phyloP scores from a whole-genome alignment of 1,284 basidiomycete species.

The Trichosporon faecale region DNA sequence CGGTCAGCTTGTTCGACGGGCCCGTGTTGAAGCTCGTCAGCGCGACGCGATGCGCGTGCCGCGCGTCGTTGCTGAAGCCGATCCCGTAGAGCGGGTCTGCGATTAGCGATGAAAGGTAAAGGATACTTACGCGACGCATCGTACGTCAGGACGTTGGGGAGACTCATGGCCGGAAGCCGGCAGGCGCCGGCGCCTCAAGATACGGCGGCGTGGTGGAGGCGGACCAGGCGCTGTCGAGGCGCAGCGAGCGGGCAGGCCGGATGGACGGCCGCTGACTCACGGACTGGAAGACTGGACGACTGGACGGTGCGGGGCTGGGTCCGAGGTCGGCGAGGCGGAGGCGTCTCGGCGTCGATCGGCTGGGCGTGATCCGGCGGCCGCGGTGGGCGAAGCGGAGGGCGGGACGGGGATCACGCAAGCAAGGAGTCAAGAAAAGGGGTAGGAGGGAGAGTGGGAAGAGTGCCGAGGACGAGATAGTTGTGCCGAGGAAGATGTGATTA shows the following conservation, averaged over 20 bases:
- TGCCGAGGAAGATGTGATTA: neutral
- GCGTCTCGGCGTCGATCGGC: no score
- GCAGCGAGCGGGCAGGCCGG: neutral
- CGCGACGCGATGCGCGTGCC: constrained; percentile 44
- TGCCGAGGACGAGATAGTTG: neutral
- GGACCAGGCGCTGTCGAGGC: neutral
- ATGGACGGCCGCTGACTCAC: neutral
- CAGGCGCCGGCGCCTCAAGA: constrained; percentile 7
- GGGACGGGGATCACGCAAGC: neutral
- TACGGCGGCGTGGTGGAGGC: neutral
- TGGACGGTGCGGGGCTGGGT: neutral
- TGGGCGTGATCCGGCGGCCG: neutral
- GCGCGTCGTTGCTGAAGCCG: constrained; percentile 45
- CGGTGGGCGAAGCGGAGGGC: neutral
- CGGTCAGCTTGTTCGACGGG: constrained; percentile 44
- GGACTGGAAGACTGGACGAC: no score
- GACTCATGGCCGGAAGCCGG: constrained; percentile 27
- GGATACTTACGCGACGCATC: constrained; percentile 30
- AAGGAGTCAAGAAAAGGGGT: neutral
- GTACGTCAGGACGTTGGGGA: constrained; percentile 30
- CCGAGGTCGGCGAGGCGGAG: neutral
- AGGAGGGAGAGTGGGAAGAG: neutral
- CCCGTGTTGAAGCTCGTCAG: constrained; percentile 44
- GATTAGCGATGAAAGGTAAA: neutral
- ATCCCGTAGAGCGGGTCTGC: constrained; percentile 51